These are phyloP conservation scores for Boletus huronensis DNA, from an alignment of 768 basidiomycete genomes.

Conservation along the genomic window DNA sequence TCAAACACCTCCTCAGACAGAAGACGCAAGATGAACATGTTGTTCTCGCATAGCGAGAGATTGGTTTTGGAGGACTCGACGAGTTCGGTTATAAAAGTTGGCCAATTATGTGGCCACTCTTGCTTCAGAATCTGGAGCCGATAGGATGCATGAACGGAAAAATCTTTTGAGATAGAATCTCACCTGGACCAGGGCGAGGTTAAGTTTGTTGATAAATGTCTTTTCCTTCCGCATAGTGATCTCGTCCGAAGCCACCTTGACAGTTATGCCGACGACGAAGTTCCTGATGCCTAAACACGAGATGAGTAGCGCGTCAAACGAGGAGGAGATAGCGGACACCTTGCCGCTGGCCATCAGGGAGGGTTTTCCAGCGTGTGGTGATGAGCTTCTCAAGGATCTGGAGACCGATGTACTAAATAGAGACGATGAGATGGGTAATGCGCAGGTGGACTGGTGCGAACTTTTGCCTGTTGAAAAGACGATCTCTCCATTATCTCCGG, in stretches of 20 bases:
- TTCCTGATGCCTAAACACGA: conserved; percentile 77
- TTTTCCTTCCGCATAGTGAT: conserved; percentile 84
- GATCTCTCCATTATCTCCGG: conserved; percentile 89
- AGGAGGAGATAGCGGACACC: conserved; percentile 41
- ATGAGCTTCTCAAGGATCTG: conserved; percentile 97
- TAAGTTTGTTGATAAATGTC: conserved; percentile 93
- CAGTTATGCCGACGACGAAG: conserved; percentile 90
- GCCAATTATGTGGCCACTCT: conserved; percentile 99
- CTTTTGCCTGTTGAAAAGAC: conserved; percentile 83
- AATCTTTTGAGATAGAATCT: conserved; percentile 16
- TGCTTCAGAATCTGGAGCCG: conserved; percentile 86
- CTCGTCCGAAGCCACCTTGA: conserved; percentile 93
- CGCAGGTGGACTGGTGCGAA: conserved; percentile 22
- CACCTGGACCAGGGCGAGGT: conserved; percentile 92
- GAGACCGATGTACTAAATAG: conserved; percentile 82
- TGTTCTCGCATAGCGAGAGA: conserved; percentile 96
- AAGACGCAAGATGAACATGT: conserved; percentile 96
- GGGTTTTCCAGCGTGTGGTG: conserved; percentile 90
- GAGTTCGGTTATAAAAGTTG: conserved; percentile 93
- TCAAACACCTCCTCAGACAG: conserved; percentile 99
- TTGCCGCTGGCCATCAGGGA: conserved; percentile 91
- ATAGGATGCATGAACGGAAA: conserved; percentile 4
- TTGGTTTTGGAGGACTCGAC: conserved; percentile 97
- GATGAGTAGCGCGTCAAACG: conserved; percentile 8
- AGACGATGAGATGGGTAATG: conserved; percentile 12